Evolutionary conservation across 2,329 filamentous ascomycete species (phyloP), one percentile per base, ranked within the genome.

Genomic region (Thelonectria discophora): DNA sequence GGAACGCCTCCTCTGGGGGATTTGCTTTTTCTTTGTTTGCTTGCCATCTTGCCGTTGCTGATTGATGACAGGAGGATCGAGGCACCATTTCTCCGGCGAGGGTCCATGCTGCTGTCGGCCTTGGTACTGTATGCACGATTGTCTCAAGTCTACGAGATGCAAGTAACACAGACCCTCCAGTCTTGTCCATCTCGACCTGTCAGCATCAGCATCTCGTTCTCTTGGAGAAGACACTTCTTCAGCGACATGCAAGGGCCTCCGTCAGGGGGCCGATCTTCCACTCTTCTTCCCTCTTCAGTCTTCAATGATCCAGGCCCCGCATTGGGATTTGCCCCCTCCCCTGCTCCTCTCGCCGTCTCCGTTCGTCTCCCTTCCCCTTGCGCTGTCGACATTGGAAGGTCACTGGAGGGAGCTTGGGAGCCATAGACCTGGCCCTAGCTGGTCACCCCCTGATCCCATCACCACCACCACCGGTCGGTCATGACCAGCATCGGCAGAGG

Each of bases 401-500:
- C 12, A 21, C 21, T 46, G 18, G 18, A 15, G 21, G 42, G 53
- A 55, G 37, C 15, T 37, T 37, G 34, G 43, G 53, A 48, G 17
- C 53, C 53, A 55, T 18, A 39, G 39, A 20, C 39, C 43, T 55
- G 53, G 52, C 12, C 55, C 34, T 47, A 51, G 18, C 40, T 46
- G 55, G 30, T 21, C 21, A n/a, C 45, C 21, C 55, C 55, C 55
- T 45, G 47, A 39, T 47, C 45, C 55, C 6, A 45, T 46, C 55
- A 50, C 39, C 24, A 57, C 47, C 24, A 43, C 51, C 34, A 17
- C 55, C 55, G 50, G 24, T 46, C 54, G 39, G 46, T 45, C 55
- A 57, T 57, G 55, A 50, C 46, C 55, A 57, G 46, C 37, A 51
- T 51, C 47, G 46, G 47, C 46, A 49, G 47, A 49, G 30, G 21